Percentiles rank a stretch among this genome's conserved stretches.
Evolutionary conservation across 1,139 yeast species (phyloP).

Genomic region (Candida dubliniensis): DNA sequence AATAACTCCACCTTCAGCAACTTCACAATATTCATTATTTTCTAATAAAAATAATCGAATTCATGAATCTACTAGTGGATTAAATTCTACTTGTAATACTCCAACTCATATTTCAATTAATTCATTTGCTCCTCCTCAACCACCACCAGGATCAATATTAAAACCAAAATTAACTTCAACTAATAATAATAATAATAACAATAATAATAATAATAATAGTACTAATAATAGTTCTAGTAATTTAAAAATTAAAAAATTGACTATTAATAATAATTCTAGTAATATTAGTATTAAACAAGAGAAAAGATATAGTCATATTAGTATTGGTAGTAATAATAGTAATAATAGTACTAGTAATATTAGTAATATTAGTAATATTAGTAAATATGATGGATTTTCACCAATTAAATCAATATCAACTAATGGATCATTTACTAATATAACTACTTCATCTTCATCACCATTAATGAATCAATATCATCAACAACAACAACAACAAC

Average conservation of each 20-base stretch:
- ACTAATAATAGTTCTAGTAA: too few relatives aligned
- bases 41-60: slow-evolving; percentile 27
- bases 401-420: slow-evolving; percentile 12
- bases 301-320: too few relatives aligned
- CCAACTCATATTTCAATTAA: slow-evolving; percentile 23
- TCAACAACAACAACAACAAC: neutral
- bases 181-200: slow-evolving; percentile 5
- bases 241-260: too few relatives aligned
- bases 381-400: slow-evolving; percentile 9
- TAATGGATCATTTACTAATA: slow-evolving; percentile 6
- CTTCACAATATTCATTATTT: slow-evolving; percentile 41
- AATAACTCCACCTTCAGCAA: slow-evolving; percentile 44
- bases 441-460: neutral
- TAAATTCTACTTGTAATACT: slow-evolving; percentile 27
- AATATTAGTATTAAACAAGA: too few relatives aligned
- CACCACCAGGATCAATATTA: slow-evolving; percentile 12
- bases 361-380: neutral
- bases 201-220: slow-evolving; percentile 1
- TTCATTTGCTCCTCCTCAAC: slow-evolving; percentile 13
- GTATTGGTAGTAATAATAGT: too few relatives aligned
- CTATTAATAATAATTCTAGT: too few relatives aligned
- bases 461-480: neutral
- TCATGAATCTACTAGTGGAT: slow-evolving; percentile 7
- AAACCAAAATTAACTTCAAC: slow-evolving; percentile 13
- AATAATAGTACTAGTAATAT: neutral